Evolutionary conservation across 1,284 basidiomycete genomes (phyloP).

Genomic region (Apiotrichum sp.): DNA sequence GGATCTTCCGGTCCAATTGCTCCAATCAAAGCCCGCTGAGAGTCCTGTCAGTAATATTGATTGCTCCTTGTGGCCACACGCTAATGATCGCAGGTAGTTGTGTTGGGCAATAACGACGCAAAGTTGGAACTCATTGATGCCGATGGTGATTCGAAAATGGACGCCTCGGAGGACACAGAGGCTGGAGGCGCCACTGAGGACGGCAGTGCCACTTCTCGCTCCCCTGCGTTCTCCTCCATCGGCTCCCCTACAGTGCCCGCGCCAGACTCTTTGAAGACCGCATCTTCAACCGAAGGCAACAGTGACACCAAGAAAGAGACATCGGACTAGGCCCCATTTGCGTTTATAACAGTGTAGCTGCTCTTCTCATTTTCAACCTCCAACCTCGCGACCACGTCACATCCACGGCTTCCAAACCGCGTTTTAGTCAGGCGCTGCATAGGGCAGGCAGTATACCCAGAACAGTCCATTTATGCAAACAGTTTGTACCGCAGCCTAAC

Average conservation of each 20-base stretch:
- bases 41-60: constrained; percentile 2
- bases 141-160: constrained; percentile 53
- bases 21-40: constrained; percentile 10
- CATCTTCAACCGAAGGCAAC: neutral
- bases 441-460: constrained; percentile 3
- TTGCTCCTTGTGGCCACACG: neutral
- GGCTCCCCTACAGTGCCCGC: constrained; percentile 39
- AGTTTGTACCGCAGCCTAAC: neutral
- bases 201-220: constrained; percentile 1
- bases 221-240: constrained; percentile 35
- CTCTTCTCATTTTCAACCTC: neutral
- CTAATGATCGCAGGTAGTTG: neutral
- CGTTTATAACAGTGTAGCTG: too few species aligned
- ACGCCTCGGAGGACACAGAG: constrained; percentile 54
- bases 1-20: constrained; percentile 30
- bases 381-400: neutral
- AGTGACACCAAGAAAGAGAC: neutral
- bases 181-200: constrained; percentile 50
- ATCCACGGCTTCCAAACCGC: neutral
- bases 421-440: neutral
- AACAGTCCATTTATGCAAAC: constrained; percentile 7
- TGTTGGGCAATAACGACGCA: constrained; percentile 2
- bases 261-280: constrained; percentile 24
- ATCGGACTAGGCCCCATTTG: neutral
- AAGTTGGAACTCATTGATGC: constrained; percentile 43